Percentiles rank a stretch among this genome's conserved stretches.
phyloP scores from a whole-genome alignment of 352 stramenopile species.

The Phytophthora cryptogea region DNA sequence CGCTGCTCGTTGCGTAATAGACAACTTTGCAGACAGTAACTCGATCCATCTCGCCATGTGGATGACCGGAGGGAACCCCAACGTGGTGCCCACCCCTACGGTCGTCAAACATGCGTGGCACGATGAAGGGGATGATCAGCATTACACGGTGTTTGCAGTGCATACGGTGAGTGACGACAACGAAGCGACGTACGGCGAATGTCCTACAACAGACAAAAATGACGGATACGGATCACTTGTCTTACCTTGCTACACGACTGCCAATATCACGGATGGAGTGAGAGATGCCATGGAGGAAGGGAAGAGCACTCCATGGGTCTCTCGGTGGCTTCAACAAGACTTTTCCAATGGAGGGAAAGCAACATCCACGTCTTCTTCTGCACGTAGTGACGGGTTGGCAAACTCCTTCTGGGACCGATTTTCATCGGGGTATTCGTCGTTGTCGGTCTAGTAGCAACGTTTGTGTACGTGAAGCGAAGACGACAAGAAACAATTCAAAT shows the following conservation, averaged over 20 bases:
- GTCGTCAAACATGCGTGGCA: slow-evolving; percentile 18
- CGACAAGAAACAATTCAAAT: slow-evolving; percentile 10
- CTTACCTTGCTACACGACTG: slow-evolving; percentile 16
- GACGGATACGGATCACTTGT: slow-evolving; percentile 29
- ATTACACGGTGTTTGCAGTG: slow-evolving; percentile 25
- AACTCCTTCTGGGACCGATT: slow-evolving; percentile 21
- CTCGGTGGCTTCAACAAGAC: slow-evolving; percentile 17
- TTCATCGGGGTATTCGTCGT: slow-evolving; percentile 18
- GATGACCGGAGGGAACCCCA: slow-evolving; percentile 31
- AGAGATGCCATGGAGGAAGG: slow-evolving; percentile 8
- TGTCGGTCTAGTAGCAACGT: slow-evolving; percentile 13
- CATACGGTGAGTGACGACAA: slow-evolving; percentile 14
- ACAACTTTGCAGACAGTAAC: slow-evolving; percentile 5
- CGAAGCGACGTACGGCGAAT: slow-evolving; percentile 22
- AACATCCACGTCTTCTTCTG: not conserved
- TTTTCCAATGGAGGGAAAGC: not conserved
- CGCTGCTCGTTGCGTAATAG: slow-evolving; percentile 20
- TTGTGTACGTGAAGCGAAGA: slow-evolving; percentile 14
- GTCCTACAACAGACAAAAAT: slow-evolving; percentile 4
- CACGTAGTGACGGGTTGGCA: slow-evolving; percentile 1
- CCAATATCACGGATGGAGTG: slow-evolving; percentile 5
- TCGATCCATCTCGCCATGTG: slow-evolving; percentile 29
- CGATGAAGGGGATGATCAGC: slow-evolving; percentile 1
- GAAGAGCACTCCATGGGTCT: slow-evolving; percentile 19
- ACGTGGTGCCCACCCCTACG: slow-evolving; percentile 14